Base-by-base conservation (phyloP, 306 rosid genomes). In the Abrus pulchellus region DNA sequence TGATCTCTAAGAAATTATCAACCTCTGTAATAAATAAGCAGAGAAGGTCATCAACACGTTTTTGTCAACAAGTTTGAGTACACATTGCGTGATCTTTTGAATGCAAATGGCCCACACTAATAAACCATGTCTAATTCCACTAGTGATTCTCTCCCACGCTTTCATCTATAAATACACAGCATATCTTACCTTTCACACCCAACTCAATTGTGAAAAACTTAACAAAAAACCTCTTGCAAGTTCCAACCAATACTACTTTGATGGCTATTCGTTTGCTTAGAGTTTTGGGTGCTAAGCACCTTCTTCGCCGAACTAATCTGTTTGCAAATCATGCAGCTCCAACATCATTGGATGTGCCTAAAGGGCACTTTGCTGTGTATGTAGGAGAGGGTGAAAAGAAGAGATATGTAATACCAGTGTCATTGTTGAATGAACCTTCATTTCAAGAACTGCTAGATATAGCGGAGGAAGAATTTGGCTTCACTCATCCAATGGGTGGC, bases 351-450 rank as follows among this genome's bases (percentile, higher is more conserved):
- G 74, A 80, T 57, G 84, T 89, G 66, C 89, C 89, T 1, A 82
- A 82, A 79, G 90, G 89, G 38, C 59, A 82, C 77, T 38, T 88
- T 11, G 89, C 86, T 3, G 83, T 88, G 13, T 88, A 85, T 29
- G 90, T 87, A 10, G 91, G 90, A 41, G 88, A 87, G 33, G 65
- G 72, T 20, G 40, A 34, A 64, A 85, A 53, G 55, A 83, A 83
- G 80, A 28, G 92, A 80, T 85, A 63, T 10, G 54, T 85, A 4
- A 78, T 90, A 49, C 91, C 92, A 1, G 34, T 84, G 5, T 87
- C 85, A 8, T 70, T 70, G 59, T 53, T 87, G 54, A 81, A 65
- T 27, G 72, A 84, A 29, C 87, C 89, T 53, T 65, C 78, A 41
- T 74, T 87, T 62, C 86, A 82, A 70, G 66, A 84, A 61, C 34